These are phyloP conservation scores for Neurospora sublineolata DNA, from an alignment of 495 filamentous ascomycete species.

Conservation along the genomic window DNA sequence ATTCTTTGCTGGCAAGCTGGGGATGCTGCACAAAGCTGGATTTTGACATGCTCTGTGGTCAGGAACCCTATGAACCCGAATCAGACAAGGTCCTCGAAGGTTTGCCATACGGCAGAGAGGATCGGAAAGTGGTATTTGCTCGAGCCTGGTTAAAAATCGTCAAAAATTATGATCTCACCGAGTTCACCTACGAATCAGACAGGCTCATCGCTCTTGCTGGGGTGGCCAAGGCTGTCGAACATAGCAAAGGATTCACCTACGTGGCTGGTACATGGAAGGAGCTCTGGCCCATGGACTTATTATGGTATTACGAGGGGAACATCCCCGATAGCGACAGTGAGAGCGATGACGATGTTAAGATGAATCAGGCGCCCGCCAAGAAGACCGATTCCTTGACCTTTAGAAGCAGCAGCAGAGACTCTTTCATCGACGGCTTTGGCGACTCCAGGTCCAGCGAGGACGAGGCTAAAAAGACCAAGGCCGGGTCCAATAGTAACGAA, in stretches of 20 bases:
- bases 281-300: not conserved
- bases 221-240: constrained; percentile 7
- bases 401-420: too few species aligned
- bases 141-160: not conserved
- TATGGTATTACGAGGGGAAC: too few species aligned
- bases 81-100: not conserved
- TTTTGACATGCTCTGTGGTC: not conserved
- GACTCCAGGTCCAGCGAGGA: too few species aligned
- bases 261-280: constrained; percentile 11
- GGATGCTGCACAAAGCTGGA: not conserved
- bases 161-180: not conserved
- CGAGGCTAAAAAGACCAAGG: too few species aligned
- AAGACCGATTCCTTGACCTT: too few species aligned
- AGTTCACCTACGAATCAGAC: constrained; percentile 11
- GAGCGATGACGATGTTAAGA: too few species aligned
- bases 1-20: fast-evolving
- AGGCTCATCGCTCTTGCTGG: constrained; percentile 13
- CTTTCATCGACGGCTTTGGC: too few species aligned
- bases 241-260: constrained; percentile 5
- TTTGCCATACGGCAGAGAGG: not conserved
- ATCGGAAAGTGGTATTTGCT: not conserved
- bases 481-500: too few species aligned
- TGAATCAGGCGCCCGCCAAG: too few species aligned
- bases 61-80: fast-evolving
- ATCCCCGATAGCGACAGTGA: too few species aligned